These are phyloP conservation scores for Wickerhamiella azymoides DNA, from an alignment of 805 yeast genomes.

Conservation along the genomic window DNA sequence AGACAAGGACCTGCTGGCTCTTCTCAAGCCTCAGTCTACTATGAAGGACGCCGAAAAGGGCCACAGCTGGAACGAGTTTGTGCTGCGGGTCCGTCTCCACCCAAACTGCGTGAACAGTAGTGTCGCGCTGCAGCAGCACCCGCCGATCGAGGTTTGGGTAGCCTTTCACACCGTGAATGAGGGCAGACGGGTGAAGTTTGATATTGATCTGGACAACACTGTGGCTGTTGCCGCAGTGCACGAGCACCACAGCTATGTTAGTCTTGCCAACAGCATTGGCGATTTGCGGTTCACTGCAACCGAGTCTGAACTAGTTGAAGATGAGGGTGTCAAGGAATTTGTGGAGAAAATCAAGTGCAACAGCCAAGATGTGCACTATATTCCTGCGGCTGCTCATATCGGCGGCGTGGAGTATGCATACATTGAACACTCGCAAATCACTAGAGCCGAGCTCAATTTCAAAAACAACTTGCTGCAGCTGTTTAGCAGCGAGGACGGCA, in stretches of 20 bases:
- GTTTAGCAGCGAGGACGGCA: conserved; percentile 42
- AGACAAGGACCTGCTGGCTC: not conserved
- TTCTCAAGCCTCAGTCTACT: not conserved
- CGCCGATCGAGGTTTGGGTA: conserved; percentile 46
- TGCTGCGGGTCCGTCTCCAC: not conserved
- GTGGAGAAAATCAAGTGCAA: conserved; percentile 19
- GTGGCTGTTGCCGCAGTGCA: conserved; percentile 33
- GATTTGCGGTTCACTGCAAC: conserved; percentile 34
- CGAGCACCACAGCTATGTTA: conserved; percentile 31
- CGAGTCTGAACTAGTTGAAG: not conserved
- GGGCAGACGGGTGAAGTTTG: not conserved
- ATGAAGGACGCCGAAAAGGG: not conserved
- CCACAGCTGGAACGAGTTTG: not conserved
- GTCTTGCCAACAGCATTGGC: conserved; percentile 29
- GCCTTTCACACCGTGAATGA: conserved; percentile 28
- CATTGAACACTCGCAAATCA: conserved; percentile 24
- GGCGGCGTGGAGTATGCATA: conserved; percentile 7
- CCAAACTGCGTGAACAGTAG: conserved; percentile 6
- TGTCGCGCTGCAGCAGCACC: conserved; percentile 26
- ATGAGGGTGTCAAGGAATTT: conserved; percentile 30
- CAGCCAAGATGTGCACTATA: conserved; percentile 21
- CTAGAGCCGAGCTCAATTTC: conserved; percentile 32
- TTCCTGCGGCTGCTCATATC: conserved; percentile 31
- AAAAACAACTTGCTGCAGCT: conserved; percentile 29
- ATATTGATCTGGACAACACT: conserved; percentile 19